A percentile compares a stretch with the other conserved stretches of the same genome.
These are phyloP conservation scores for Mrakia gelida DNA, from an alignment of 768 basidiomycete species.

Conservation along the genomic window DNA sequence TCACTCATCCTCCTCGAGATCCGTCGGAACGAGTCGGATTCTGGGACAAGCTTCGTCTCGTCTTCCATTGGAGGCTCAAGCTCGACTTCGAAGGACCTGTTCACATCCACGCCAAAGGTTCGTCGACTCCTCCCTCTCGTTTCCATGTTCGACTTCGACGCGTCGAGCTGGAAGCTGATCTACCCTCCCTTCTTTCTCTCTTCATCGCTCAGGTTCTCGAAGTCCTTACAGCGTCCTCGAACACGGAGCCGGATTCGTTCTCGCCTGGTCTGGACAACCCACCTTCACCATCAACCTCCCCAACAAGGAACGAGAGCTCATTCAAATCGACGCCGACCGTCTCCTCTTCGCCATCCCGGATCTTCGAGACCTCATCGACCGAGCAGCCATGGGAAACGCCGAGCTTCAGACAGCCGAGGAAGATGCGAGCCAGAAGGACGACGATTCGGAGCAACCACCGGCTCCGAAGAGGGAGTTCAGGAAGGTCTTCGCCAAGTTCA, in stretches of 20 bases:
- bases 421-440: not conserved
- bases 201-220: constrained; percentile 58
- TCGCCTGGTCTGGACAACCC: constrained; percentile 76
- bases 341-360: constrained; percentile 82
- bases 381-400: constrained; percentile 26
- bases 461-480: constrained; percentile 43
- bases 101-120: constrained; percentile 82
- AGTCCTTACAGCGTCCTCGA: constrained; percentile 70
- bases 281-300: constrained; percentile 63
- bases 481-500: constrained; percentile 78
- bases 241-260: constrained; percentile 77
- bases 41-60: constrained; percentile 79
- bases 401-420: not conserved
- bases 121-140: constrained; percentile 18
- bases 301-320: constrained; percentile 68
- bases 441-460: not conserved
- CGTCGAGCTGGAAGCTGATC: not conserved
- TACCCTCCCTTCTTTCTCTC: not conserved
- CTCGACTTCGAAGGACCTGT: constrained; percentile 62
- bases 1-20: constrained; percentile 73
- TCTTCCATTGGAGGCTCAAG: constrained; percentile 75
- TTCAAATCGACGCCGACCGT: constrained; percentile 74
- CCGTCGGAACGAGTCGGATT: constrained; percentile 79
- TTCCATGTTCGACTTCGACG: not conserved
- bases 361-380: constrained; percentile 26